These are phyloP conservation scores for Auricularia auricula-judae DNA, from an alignment of 768 basidiomycete species.

Conservation along the genomic window DNA sequence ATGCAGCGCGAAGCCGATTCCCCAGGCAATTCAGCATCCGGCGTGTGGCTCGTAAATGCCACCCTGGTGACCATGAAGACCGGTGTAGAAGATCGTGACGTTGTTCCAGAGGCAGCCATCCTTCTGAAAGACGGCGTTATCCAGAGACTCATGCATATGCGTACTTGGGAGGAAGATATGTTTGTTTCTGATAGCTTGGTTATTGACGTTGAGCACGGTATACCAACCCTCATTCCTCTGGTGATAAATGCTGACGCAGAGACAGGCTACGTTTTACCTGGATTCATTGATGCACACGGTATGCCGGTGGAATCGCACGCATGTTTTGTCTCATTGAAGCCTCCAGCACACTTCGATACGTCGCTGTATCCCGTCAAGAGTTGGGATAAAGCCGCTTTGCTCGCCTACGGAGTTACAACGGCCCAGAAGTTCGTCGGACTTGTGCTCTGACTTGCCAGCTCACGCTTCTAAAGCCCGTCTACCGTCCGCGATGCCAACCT, in stretches of 20 bases:
- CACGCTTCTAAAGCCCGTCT: neutral
- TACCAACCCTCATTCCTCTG: no score
- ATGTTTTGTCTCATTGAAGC: no score
- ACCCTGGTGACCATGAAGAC: neutral
- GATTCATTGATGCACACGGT: slow-evolving; percentile 68
- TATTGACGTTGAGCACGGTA: no score
- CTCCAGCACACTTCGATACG: no score
- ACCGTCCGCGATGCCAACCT: slow-evolving; percentile 52
- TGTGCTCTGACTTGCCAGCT: neutral
- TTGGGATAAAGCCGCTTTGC: slow-evolving; percentile 67
- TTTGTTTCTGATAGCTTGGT: no score
- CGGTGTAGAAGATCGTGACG: neutral
- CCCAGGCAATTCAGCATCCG: neutral
- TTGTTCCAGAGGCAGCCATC: neutral
- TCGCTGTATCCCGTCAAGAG: slow-evolving; percentile 47
- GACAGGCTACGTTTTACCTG: slow-evolving; percentile 53
- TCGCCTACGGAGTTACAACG: slow-evolving; percentile 67
- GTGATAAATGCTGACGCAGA: no score
- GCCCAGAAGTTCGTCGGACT: slow-evolving; percentile 51
- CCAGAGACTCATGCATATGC: neutral
- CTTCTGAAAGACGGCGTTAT: neutral
- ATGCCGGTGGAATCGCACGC: slow-evolving; percentile 35
- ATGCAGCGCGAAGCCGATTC: neutral
- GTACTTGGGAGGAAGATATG: neutral
- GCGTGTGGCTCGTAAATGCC: neutral